phyloP scores from a whole-genome alignment of 208 protist species.

The Spongospora subterranea region DNA sequence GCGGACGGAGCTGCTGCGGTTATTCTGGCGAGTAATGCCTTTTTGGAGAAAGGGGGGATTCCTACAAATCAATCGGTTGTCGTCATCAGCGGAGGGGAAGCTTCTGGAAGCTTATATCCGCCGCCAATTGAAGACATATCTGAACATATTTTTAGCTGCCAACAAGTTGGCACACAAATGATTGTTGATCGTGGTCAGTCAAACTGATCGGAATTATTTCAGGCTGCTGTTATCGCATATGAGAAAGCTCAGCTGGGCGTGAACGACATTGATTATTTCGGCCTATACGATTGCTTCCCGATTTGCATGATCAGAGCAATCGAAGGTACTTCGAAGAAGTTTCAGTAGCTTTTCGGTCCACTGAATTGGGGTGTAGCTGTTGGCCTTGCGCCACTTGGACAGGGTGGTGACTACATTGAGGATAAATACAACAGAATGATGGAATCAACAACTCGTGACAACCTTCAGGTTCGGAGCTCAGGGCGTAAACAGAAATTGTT shows the following conservation, averaged over 20 bases:
- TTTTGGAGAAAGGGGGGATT: neutral
- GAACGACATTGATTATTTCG: slow-evolving; percentile 65
- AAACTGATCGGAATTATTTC: neutral
- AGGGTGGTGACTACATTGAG: slow-evolving; percentile 61
- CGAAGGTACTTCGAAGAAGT: slow-evolving; percentile 19
- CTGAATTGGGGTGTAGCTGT: slow-evolving; percentile 50
- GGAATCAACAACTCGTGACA: neutral
- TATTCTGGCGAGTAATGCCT: slow-evolving; percentile 6
- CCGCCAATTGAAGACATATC: slow-evolving; percentile 2
- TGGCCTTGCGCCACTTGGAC: slow-evolving; percentile 55
- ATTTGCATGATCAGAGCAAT: slow-evolving; percentile 68
- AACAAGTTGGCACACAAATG: slow-evolving; percentile 10
- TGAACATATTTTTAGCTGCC: slow-evolving; percentile 61
- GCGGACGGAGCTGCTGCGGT: slow-evolving; percentile 31
- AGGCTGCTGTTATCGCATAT: slow-evolving; percentile 50
- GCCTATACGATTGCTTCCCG: slow-evolving; percentile 70
- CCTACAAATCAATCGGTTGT: slow-evolving; percentile 44
- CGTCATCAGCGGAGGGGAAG: slow-evolving; percentile 54
- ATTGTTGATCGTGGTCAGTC: neutral
- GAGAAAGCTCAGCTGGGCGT: slow-evolving; percentile 51
- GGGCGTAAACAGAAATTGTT: neutral
- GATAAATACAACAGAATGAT: slow-evolving; percentile 49
- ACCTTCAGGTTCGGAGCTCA: neutral
- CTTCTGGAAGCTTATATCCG: slow-evolving; percentile 58
- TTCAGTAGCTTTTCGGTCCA: neutral